Percentiles rank a stretch among this genome's conserved stretches.
Conservation (phyloP, 192 early-diverging fungal species). For the Coemansia sp. region DNA sequence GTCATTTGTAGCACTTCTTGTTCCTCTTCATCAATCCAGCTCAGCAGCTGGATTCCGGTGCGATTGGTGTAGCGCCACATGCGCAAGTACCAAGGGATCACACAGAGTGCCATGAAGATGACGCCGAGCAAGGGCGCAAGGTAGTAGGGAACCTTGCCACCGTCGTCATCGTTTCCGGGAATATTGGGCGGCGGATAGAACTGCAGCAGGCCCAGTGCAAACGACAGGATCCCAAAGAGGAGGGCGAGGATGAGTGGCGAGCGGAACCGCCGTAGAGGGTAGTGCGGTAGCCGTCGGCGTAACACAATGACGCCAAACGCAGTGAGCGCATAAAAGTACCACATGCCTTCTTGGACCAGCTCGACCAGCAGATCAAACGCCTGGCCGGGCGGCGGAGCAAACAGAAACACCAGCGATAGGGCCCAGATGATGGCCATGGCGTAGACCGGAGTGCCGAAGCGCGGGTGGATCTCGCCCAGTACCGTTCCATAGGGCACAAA, state of each 20-base stretch:
- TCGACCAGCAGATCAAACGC: slow-evolving; percentile 57
- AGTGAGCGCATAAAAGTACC: slow-evolving; percentile 54
- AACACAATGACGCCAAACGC: slow-evolving; percentile 52
- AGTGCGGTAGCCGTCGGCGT: slow-evolving; percentile 28
- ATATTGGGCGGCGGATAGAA: slow-evolving; percentile 41
- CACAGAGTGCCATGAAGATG: slow-evolving; percentile 29
- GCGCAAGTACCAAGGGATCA: slow-evolving; percentile 37
- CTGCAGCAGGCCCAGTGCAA: slow-evolving; percentile 32
- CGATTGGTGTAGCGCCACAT: slow-evolving; percentile 37
- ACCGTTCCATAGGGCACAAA: slow-evolving; percentile 48
- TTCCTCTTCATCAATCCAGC: slow-evolving; percentile 40
- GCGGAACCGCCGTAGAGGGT: slow-evolving; percentile 33
- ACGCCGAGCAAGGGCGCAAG: slow-evolving; percentile 34
- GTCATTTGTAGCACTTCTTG: slow-evolving; percentile 29
- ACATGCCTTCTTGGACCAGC: slow-evolving; percentile 52
- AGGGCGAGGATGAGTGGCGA: slow-evolving; percentile 34
- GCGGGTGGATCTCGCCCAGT: slow-evolving; percentile 41
- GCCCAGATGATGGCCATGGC: slow-evolving; percentile 45
- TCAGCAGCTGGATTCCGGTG: slow-evolving; percentile 31
- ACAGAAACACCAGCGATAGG: slow-evolving; percentile 42
- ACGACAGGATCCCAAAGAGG: slow-evolving; percentile 32
- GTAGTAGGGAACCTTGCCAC: slow-evolving; percentile 28
- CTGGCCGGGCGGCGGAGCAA: slow-evolving; percentile 49
- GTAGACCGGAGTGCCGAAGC: slow-evolving; percentile 46
- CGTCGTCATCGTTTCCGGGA: slow-evolving; percentile 28